phyloP scores from a whole-genome alignment of 768 basidiomycete genomes.

The Favolaschia claudopus region DNA sequence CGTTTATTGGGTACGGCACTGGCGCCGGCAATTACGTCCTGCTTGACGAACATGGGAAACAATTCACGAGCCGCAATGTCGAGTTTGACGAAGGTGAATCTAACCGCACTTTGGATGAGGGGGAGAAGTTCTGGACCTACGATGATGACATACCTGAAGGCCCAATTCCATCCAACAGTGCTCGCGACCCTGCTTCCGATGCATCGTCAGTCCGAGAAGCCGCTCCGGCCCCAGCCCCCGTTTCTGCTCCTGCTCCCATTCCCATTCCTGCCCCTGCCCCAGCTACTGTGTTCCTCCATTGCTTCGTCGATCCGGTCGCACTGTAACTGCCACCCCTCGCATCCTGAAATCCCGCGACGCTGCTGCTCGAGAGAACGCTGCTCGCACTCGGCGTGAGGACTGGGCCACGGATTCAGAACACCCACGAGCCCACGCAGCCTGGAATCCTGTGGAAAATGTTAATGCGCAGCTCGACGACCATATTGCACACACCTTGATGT shows the following conservation, averaged over 20 bases:
- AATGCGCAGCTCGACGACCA: not conserved
- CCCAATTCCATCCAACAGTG: not conserved
- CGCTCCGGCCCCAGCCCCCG: not conserved
- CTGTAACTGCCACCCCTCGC: not conserved
- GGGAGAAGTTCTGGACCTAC: not conserved
- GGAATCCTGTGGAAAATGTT: not conserved
- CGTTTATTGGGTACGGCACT: slow-evolving; percentile 5
- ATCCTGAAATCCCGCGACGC: not conserved
- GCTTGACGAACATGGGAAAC: not conserved
- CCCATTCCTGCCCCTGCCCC: not conserved
- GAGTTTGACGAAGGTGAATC: slow-evolving; percentile 2
- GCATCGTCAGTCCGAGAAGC: not conserved
- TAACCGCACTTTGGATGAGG: not conserved
- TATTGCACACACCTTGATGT: not conserved
- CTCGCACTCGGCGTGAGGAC: not conserved
- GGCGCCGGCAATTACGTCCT: not conserved
- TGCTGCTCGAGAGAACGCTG: not conserved
- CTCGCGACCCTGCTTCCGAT: slow-evolving; percentile 1
- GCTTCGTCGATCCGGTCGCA: not conserved
- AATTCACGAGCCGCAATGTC: slow-evolving; percentile 1
- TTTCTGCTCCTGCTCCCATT: not conserved
- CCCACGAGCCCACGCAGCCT: not conserved
- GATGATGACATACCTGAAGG: not conserved
- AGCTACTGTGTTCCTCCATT: too few relatives aligned
- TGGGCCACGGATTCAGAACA: not conserved